Conservation (phyloP, 768 basidiomycete species). For the Daedaleopsis nitida region DNA sequence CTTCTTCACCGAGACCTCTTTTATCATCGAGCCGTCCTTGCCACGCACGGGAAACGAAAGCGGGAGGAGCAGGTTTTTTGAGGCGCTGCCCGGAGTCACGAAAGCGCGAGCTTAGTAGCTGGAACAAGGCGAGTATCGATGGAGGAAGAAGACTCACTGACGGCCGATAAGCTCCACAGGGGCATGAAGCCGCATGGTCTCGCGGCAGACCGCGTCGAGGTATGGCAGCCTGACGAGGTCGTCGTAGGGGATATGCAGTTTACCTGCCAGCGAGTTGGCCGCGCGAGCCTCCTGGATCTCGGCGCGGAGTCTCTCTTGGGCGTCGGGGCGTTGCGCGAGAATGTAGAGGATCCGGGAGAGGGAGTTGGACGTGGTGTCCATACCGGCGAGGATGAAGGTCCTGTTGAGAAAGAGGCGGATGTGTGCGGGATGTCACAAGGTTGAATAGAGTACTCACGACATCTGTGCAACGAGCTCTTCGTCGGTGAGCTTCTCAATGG, state of each 20-base stretch:
- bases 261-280: slow-evolving; percentile 27
- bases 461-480: slow-evolving; percentile 41
- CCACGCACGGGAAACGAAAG: slow-evolving; percentile 47
- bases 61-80: slow-evolving; percentile 42
- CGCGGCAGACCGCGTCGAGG: slow-evolving; percentile 62
- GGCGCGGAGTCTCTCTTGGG: slow-evolving; percentile 35
- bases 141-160: not conserved
- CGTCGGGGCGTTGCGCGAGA: slow-evolving; percentile 32
- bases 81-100: not conserved
- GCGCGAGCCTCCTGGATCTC: slow-evolving; percentile 16
- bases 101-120: no score
- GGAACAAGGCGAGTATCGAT: no score
- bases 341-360: slow-evolving; percentile 23
- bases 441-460: slow-evolving; percentile 15
- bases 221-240: slow-evolving; percentile 45
- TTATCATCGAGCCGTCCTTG: slow-evolving; percentile 37
- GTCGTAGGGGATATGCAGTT: slow-evolving; percentile 32
- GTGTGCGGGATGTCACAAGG: not conserved
- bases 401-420: not conserved
- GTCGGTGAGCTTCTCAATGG: slow-evolving; percentile 12
- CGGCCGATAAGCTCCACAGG: slow-evolving; percentile 7
- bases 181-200: slow-evolving; percentile 53
- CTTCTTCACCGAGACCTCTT: slow-evolving; percentile 44
- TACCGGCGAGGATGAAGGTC: slow-evolving; percentile 25
- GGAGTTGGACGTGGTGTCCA: slow-evolving; percentile 29